Percentiles rank a stretch among this genome's conserved stretches.
Evolutionary conservation across 768 basidiomycete genomes (phyloP).

Genomic region (Neoboletus magnificus): DNA sequence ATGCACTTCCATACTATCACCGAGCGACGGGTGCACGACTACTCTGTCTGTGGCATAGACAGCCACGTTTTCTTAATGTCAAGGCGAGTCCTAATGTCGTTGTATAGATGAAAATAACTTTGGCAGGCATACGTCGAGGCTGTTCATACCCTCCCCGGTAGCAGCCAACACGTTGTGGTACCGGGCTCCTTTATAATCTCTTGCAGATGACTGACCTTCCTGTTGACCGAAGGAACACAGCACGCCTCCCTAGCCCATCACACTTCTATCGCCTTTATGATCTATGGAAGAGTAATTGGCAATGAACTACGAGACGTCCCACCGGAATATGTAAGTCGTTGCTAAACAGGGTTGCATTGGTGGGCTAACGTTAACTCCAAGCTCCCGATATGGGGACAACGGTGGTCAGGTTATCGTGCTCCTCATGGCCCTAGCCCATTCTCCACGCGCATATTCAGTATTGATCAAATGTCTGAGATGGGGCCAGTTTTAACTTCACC

Average conservation of each 20-base stretch:
- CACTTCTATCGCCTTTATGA: slow-evolving; percentile 19
- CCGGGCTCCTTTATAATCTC: slow-evolving; percentile 27
- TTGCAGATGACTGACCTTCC: slow-evolving; percentile 15
- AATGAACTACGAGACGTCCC: slow-evolving; percentile 30
- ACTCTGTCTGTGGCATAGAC: slow-evolving; percentile 8
- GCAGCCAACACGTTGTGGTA: slow-evolving; percentile 20
- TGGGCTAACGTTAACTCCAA: slow-evolving; percentile 14
- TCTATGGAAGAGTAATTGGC: slow-evolving; percentile 30
- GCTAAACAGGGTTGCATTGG: background rate
- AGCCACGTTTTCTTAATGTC: slow-evolving; percentile 30
- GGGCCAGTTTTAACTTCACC: slow-evolving; percentile 20
- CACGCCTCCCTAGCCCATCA: slow-evolving; percentile 14
- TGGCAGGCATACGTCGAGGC: slow-evolving; percentile 18
- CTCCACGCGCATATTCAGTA: slow-evolving; percentile 18
- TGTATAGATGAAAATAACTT: slow-evolving; percentile 17
- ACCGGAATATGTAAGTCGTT: slow-evolving; percentile 25
- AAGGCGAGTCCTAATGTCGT: slow-evolving; percentile 8
- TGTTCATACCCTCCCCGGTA: slow-evolving; percentile 22
- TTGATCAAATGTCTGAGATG: slow-evolving; percentile 22
- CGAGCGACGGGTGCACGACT: slow-evolving; percentile 9
- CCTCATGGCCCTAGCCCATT: slow-evolving; percentile 28
- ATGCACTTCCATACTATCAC: slow-evolving; percentile 10
- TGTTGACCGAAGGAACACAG: slow-evolving; percentile 17
- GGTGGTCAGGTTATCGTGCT: slow-evolving; percentile 23
- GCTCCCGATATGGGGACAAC: slow-evolving; percentile 34